These are phyloP conservation scores for Entrophospora sp. DNA, from an alignment of 192 early-diverging fungal genomes.

Conservation along the genomic window DNA sequence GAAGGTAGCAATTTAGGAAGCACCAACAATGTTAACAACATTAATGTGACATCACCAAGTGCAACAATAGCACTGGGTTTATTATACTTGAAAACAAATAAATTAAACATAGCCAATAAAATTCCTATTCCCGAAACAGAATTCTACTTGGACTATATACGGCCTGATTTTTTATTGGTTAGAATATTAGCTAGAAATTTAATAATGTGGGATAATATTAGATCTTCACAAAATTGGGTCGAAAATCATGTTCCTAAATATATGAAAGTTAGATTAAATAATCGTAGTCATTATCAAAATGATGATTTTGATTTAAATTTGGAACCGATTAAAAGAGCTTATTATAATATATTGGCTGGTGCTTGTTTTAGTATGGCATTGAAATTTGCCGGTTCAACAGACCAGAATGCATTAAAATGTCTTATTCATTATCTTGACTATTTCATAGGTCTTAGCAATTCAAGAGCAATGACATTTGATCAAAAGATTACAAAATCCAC, in stretches of 20 bases:
- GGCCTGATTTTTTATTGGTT: slow-evolving; percentile 65
- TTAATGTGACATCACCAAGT: slow-evolving; percentile 49
- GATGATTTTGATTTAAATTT: slow-evolving; percentile 21
- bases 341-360: slow-evolving; percentile 58
- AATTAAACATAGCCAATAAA: slow-evolving; percentile 51
- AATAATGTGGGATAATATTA: slow-evolving; percentile 66
- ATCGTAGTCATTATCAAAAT: neutral
- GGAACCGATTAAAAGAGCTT: slow-evolving; percentile 51
- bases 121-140: slow-evolving; percentile 51
- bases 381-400: slow-evolving; percentile 54
- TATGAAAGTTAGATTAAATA: slow-evolving; percentile 28
- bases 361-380: slow-evolving; percentile 60
- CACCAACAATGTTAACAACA: slow-evolving; percentile 23
- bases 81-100: slow-evolving; percentile 75
- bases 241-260: slow-evolving; percentile 50
- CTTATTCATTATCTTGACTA: slow-evolving; percentile 46
- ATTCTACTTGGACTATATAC: slow-evolving; percentile 54
- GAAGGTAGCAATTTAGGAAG: neutral
- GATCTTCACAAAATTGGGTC: slow-evolving; percentile 59
- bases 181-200: slow-evolving; percentile 59
- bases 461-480: slow-evolving; percentile 42
- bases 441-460: slow-evolving; percentile 31
- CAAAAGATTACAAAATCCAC: slow-evolving; percentile 55
- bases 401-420: slow-evolving; percentile 37
- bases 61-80: slow-evolving; percentile 76